A percentile compares a stretch with the other conserved stretches of the same genome.
These are phyloP conservation scores for Alternaria sp. DNA, from an alignment of 2,329 filamentous ascomycete genomes.

Conservation along the genomic window DNA sequence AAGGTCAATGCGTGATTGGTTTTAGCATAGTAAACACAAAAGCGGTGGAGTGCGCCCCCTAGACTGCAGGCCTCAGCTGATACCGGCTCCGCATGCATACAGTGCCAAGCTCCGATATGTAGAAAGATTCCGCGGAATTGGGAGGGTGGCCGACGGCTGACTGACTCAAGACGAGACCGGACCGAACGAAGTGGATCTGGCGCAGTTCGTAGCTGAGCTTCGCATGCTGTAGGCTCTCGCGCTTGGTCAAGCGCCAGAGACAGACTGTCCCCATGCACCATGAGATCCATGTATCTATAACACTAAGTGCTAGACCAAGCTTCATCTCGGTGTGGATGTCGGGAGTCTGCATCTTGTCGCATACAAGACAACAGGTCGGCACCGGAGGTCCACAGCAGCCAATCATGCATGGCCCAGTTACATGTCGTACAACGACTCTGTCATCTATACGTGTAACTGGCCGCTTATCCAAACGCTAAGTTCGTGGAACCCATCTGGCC, in stretches of 20 bases:
- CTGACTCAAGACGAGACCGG: conserved; percentile 10
- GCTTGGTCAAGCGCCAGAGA: neutral
- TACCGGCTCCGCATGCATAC: conserved; percentile 11
- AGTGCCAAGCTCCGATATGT: conserved; percentile 5
- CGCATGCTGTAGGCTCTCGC: neutral
- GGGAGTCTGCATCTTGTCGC: conserved; percentile 8
- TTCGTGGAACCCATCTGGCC: neutral
- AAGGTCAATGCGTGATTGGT: neutral
- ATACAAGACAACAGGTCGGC: conserved; percentile 3
- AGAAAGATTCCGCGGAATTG: conserved; percentile 6
- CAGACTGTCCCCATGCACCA: neutral
- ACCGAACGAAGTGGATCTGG: conserved; percentile 14
- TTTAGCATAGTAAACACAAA: neutral
- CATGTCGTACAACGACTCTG: conserved; percentile 17
- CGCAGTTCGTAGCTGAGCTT: conserved; percentile 1
- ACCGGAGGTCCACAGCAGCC: conserved; percentile 16
- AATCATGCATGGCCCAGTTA: conserved; percentile 10
- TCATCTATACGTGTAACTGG: conserved; percentile 22
- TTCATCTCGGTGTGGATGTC: conserved; percentile 20
- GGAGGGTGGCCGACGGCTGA: conserved; percentile 14
- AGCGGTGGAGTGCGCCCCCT: neutral
- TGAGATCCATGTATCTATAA: neutral
- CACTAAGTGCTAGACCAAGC: neutral
- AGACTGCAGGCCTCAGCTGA: conserved; percentile 4
- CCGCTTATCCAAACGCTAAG: conserved; percentile 15